These are phyloP conservation scores for Lyophyllum decastes DNA, from an alignment of 768 basidiomycete genomes.

Conservation along the genomic window DNA sequence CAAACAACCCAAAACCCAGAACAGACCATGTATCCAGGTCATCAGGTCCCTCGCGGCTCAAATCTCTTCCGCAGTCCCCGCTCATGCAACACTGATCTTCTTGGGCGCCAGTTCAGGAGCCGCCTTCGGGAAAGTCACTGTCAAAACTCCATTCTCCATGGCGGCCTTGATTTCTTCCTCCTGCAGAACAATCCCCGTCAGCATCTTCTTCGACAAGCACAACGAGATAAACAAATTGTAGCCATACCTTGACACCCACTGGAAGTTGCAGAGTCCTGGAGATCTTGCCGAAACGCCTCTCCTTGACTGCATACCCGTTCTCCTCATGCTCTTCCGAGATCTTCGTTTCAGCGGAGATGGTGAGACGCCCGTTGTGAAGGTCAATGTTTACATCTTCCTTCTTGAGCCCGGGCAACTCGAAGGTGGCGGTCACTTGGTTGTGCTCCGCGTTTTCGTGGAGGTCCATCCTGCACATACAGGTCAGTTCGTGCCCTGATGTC, in stretches of 20 bases:
- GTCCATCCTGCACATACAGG: constrained; percentile 40
- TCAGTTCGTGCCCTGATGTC: neutral
- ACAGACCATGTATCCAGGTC: neutral
- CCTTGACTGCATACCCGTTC: constrained; percentile 40
- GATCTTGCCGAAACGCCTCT: constrained; percentile 50
- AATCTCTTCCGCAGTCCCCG: neutral
- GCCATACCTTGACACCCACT: constrained; percentile 43
- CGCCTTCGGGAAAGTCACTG: constrained; percentile 12
- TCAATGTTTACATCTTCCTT: constrained; percentile 50
- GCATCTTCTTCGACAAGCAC: neutral
- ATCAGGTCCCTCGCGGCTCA: neutral
- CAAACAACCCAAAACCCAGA: neutral
- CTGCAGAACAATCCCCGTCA: neutral
- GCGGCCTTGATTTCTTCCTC: constrained; percentile 11
- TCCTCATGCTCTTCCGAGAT: constrained; percentile 32
- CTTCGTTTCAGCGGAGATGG: constrained; percentile 46
- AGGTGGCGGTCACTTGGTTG: constrained; percentile 47
- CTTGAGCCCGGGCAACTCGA: constrained; percentile 56
- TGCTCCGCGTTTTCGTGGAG: constrained; percentile 42
- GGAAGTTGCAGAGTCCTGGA: constrained; percentile 49
- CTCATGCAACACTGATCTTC: constrained; percentile 37
- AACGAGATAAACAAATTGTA: constrained; percentile 23
- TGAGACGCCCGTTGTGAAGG: constrained; percentile 46
- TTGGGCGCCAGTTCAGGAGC: constrained; percentile 40
- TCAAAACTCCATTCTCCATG: constrained; percentile 10